Evolutionary conservation across 306 rosid genomes (phyloP).

Genomic region (Crotalaria pallida): DNA sequence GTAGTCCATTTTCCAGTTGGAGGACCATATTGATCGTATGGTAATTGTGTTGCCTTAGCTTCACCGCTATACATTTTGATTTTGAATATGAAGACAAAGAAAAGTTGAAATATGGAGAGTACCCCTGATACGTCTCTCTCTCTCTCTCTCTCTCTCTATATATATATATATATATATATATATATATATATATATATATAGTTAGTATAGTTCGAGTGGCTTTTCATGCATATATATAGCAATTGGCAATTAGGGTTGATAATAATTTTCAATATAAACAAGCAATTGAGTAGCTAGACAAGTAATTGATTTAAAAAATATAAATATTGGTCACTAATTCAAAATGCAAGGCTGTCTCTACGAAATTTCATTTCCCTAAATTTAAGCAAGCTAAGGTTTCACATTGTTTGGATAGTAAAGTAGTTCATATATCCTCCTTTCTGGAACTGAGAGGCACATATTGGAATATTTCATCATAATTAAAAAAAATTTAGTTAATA

Average conservation of each 20-base stretch:
- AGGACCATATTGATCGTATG: not conserved
- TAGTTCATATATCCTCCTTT: too few relatives aligned
- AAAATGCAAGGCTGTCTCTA: conserved; percentile 18
- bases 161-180: too few relatives aligned
- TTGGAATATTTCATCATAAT: too few relatives aligned
- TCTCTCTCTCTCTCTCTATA: too few relatives aligned
- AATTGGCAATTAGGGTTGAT: conserved; percentile 12
- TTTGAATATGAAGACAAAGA: not conserved
- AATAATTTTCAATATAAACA: conserved; percentile 4
- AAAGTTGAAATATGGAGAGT: too few relatives aligned
- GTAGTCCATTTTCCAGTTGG: conserved; percentile 30
- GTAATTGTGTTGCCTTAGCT: not conserved
- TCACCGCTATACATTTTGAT: conserved; percentile 24
- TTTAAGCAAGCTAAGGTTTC: not conserved
- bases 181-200: not conserved
- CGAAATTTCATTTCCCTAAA: conserved; percentile 5
- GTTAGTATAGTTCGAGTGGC: not conserved
- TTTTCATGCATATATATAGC: too few relatives aligned
- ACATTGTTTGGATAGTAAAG: not conserved
- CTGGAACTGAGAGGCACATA: too few relatives aligned
- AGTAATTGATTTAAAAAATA: not conserved
- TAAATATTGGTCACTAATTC: not conserved
- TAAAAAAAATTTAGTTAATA: too few relatives aligned
- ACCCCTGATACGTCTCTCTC: not conserved
- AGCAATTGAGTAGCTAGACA: not conserved